Conservation (phyloP, 73 alveolate genomes). For the Tetrahymena thermophila region DNA sequence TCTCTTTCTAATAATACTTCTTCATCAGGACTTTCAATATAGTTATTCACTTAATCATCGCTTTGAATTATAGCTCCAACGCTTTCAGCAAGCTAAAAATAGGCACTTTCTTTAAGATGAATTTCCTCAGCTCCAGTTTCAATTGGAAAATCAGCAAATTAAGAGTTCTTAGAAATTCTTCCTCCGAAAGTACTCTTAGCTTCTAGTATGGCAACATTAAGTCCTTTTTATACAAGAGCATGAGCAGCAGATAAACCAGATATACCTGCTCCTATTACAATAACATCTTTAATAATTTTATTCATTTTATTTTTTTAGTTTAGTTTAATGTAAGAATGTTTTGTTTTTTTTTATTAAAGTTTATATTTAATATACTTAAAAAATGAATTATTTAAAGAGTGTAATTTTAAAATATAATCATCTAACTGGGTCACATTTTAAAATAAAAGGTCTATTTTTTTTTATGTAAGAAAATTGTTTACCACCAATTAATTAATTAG, state of each 20-base stretch:
- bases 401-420: neutral
- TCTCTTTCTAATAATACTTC: neutral
- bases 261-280: constrained; percentile 5
- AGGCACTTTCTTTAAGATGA: neutral
- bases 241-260: constrained; percentile 7
- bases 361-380: neutral
- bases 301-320: neutral
- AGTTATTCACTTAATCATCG: neutral
- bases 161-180: neutral
- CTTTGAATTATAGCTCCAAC: neutral
- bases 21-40: neutral
- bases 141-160: neutral
- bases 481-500: too few species aligned
- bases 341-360: too few species aligned
- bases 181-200: neutral
- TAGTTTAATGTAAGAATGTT: too few species aligned
- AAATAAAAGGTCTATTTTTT: too few species aligned
- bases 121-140: neutral
- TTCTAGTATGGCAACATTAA: neutral
- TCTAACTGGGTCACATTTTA: neutral
- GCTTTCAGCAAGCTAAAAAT: neutral
- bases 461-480: too few species aligned
- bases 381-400: neutral
- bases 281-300: neutral
- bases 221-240: neutral